Conservation (phyloP, 2,329 filamentous ascomycete species). For the Fonsecaea monophora region DNA sequence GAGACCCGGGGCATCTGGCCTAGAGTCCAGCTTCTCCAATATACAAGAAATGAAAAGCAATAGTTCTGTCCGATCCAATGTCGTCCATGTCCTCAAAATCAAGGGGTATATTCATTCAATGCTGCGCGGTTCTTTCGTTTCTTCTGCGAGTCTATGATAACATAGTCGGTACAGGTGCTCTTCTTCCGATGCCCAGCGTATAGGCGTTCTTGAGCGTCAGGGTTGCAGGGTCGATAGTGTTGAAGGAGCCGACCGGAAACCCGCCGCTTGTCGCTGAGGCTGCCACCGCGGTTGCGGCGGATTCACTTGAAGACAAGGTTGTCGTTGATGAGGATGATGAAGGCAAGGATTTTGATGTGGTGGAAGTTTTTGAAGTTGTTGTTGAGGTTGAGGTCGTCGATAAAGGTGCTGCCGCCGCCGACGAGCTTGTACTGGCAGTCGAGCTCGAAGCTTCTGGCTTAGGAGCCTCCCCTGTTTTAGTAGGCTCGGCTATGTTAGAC, state of each 20-base stretch:
- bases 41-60: conserved; percentile 23
- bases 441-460: conserved; percentile 24
- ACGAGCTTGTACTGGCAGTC: conserved; percentile 7
- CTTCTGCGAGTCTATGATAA: conserved; percentile 21
- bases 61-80: conserved; percentile 5
- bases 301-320: conserved; percentile 15
- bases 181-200: conserved; percentile 33
- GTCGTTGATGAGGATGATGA: conserved; percentile 21
- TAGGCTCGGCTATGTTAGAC: conserved; percentile 33
- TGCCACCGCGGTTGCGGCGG: conserved; percentile 14
- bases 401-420: conserved; percentile 13
- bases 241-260: conserved; percentile 30
- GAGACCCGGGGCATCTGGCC: not conserved
- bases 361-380: conserved; percentile 7
- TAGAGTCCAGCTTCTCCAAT: conserved; percentile 1
- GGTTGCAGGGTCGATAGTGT: conserved; percentile 36
- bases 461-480: conserved; percentile 29
- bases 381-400: not conserved
- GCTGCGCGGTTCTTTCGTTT: conserved; percentile 14
- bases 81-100: conserved; percentile 6
- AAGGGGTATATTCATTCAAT: conserved; percentile 4
- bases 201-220: conserved; percentile 36
- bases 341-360: conserved; percentile 5
- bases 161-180: conserved; percentile 30
- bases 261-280: conserved; percentile 20